Evolutionary conservation across 106 monocot species (phyloP), one percentile per base, ranked within the genome.

Genomic region (Cymbidium sinense): DNA sequence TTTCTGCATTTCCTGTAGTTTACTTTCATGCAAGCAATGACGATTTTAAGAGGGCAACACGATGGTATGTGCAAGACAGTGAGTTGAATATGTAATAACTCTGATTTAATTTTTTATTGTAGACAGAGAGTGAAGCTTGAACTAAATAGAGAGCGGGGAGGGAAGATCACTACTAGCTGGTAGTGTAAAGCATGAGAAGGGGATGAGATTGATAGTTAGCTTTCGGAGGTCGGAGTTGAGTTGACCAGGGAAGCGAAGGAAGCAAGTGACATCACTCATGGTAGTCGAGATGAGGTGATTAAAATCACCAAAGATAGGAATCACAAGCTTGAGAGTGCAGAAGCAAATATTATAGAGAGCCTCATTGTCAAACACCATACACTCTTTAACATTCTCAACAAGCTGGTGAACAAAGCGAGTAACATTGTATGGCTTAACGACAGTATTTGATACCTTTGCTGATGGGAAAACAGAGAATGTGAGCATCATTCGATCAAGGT

Each of bases 341-440:
- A 81, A 81, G 30, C 81, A 81, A 39, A 81, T 81, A 36, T 81
- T 75, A 65, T 81, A 81, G 21, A 81, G 81, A 37, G 71, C 71
- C 21, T 71, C 37, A n/a, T 71, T 71, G 71, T 71, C 71, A 29
- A 71, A 20, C 2, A 81, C 81, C 81, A 81, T 81, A 34, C 75
- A 81, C 62, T 81, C 81, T n/a, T 81, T 75, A 55, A 75, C 81
- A 47, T 81, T 81, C 75, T 81, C 81, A 37, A 81, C 81, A 64
- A 81, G 81, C 23, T 81, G 81, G 47, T 81, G 81, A 33, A 81
- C 81, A 31, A 75, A 81, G 52, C 75, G 81, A n/a, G 81, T 81
- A 19, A 75, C 81, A 67, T 81, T 81, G 35, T 81, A 81, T 64
- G 81, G 81, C 43, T 81, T 75, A 25, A 81, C 81, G 64, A 81